Conservation (phyloP, 768 basidiomycete genomes). For the Naganishia kalamii region DNA sequence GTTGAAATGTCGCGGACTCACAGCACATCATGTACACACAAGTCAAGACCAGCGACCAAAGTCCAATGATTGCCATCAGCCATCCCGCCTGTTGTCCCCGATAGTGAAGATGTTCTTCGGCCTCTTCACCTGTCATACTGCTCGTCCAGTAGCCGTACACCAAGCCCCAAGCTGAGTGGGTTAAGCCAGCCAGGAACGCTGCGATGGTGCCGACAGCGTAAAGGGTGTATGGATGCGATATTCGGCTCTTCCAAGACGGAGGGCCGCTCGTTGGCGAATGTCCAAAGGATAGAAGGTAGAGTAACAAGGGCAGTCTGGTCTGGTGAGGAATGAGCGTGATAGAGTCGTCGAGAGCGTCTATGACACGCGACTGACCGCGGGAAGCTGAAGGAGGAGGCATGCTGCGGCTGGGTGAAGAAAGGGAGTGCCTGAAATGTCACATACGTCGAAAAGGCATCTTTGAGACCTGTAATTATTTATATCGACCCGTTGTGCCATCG, state of each 20-base stretch:
- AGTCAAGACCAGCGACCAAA: slow-evolving; percentile 21
- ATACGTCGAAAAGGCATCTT: too few relatives aligned
- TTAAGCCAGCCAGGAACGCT: slow-evolving; percentile 29
- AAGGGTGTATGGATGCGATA: slow-evolving; percentile 25
- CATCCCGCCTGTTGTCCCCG: slow-evolving; percentile 26
- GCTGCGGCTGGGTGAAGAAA: too few relatives aligned
- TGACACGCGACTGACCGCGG: too few relatives aligned
- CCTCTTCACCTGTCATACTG: slow-evolving; percentile 11
- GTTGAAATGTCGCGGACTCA: slow-evolving; percentile 17
- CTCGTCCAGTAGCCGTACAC: slow-evolving; percentile 35
- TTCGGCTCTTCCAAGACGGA: neutral
- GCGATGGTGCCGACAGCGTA: slow-evolving; percentile 28
- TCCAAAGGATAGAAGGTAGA: slow-evolving; percentile 33
- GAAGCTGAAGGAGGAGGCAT: too few relatives aligned
- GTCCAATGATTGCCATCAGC: slow-evolving; percentile 32
- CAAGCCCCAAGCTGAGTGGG: slow-evolving; percentile 31
- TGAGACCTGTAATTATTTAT: too few relatives aligned
- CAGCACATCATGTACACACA: slow-evolving; percentile 28
- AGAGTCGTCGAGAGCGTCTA: too few relatives aligned
- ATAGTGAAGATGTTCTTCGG: slow-evolving; percentile 9
- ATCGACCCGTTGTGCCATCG: too few relatives aligned
- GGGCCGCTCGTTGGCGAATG: slow-evolving; percentile 7
- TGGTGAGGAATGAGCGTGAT: neutral
- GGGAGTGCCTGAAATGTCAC: too few relatives aligned
- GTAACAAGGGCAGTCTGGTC: slow-evolving; percentile 26